These are phyloP conservation scores for Blastobotrys attinorum DNA, from an alignment of 805 yeast species.

Conservation along the genomic window DNA sequence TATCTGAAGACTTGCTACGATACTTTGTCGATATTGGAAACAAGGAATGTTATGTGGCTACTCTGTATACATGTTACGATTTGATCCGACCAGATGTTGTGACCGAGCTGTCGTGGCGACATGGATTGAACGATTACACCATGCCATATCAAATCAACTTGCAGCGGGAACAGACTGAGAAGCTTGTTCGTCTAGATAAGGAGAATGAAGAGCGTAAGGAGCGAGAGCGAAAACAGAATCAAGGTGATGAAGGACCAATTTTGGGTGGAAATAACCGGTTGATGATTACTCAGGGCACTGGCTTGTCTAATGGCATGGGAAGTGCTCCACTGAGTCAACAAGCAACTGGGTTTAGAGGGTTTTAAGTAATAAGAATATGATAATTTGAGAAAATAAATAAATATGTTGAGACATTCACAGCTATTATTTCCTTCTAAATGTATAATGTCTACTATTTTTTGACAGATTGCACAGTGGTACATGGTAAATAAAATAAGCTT, in stretches of 20 bases:
- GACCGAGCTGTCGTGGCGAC: constrained; percentile 85
- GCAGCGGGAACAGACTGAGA: constrained; percentile 68
- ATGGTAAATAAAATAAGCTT: too few relatives aligned
- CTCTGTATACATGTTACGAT: constrained; percentile 78
- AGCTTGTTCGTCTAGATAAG: constrained; percentile 53
- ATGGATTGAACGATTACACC: constrained; percentile 71
- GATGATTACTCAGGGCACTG: constrained; percentile 69
- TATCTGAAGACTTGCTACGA: constrained; percentile 79
- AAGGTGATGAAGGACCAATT: constrained; percentile 37
- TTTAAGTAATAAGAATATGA: not conserved
- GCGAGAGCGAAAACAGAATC: constrained; percentile 38
- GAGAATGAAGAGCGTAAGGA: constrained; percentile 67
- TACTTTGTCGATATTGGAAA: constrained; percentile 97
- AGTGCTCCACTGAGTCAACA: not conserved
- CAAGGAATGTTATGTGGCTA: constrained; percentile 88
- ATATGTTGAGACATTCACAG: too few relatives aligned
- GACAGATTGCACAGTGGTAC: too few relatives aligned
- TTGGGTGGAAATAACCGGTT: constrained; percentile 58
- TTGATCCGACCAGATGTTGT: constrained; percentile 75
- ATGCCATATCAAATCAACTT: constrained; percentile 88
- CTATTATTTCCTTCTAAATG: too few relatives aligned
- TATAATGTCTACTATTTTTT: too few relatives aligned
- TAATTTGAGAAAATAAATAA: too few relatives aligned
- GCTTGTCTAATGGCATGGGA: constrained; percentile 4
- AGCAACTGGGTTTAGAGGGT: constrained; percentile 1